Base-by-base conservation (phyloP, 2,329 filamentous ascomycete species). In the Scorias spongiosa region DNA sequence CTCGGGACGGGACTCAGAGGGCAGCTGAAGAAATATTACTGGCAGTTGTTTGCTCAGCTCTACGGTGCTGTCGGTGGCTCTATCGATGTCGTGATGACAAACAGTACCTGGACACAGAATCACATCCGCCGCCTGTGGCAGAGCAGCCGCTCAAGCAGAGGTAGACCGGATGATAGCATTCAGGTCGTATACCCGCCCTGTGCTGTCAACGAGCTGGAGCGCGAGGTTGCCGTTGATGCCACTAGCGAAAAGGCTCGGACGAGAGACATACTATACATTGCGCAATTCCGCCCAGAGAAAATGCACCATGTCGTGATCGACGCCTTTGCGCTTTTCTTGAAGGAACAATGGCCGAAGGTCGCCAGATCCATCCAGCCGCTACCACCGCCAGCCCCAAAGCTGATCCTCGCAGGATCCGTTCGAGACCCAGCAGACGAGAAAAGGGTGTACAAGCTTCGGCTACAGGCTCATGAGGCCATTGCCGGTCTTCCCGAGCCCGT, bases 201-300 rank as follows among this genome's bases (percentile, higher is more conserved):
- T 12, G 87, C 91, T 0, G 91, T 98, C 1, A 74, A 80, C 47
- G 87, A 94, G 58, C 72, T 98, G 14, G 78, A 84, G 55, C 67
- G 76, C 28, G 79, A 78, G 32, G 78, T 96, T 42, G 74, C 81
- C 11, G 75, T 94, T 10, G 80, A 79, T 0, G 68, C 69, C 12
- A 72, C 71, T 39, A 86, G 75, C 60, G 85, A 91, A 59, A 70
- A 72, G 53, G 66, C 68, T 42, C 78, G 91, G 30, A 73, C 85
- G 50, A 79, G 78, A 37, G 74, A 78, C 36, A 66, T 98, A 11
- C 71, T 98, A 14, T 98, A 94, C 66, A 94, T 98, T 54, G 91
- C 89, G 2, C 91, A 98, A 62, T 98, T 98, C 62, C 81, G 91
- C 0, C 89, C 91, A 0, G 91, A 98, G 63, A 98, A 98, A 70